Evolutionary conservation across 2,329 filamentous ascomycete genomes (phyloP), one percentile per base, ranked within the genome.

Genomic region (Leptodontidium sp.): DNA sequence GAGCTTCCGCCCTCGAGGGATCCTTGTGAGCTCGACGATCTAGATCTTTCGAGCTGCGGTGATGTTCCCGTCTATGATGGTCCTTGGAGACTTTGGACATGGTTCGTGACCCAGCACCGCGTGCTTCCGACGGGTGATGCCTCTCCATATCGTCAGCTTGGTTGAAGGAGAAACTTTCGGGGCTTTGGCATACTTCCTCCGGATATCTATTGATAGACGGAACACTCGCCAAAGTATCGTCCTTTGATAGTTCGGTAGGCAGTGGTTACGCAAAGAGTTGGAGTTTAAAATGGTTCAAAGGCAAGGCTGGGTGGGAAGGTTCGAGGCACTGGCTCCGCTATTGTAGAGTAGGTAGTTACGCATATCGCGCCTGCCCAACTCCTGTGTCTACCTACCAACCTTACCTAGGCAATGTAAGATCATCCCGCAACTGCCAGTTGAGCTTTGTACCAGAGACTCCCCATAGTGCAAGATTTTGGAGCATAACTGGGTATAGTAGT

Each of bases 41-140:
- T 47, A 12, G 55, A 26, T 67, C 11, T n/a, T 38, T 29, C 58
- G 38, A 47, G 11, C 32, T 50, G 24, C 26, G 58, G 14, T 14
- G 40, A 35, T 57, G 65, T 26, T 66, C 52, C 53, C 57, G 52
- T 45, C 66, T n/a, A 47, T 58, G 61, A 64, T 59, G 29, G 21
- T 64, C 17, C 29, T 58, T 64, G 14, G 61, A 45, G 24, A 12
- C 32, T 66, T 40, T 43, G 32, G 55, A 52, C 55, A 40, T 64
- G 26, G 12, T 14, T 61, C 32, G 45, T 15, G 24, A 21, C 17
- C 32, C 58, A 11, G 32, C n/a, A 29, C 15, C 47, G 32, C 7
- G n/a, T 43, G 9, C 32, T 52, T 53, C n/a, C 50, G 29, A 21
- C 45, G 35, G 53, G 14, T 40, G 15, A 24, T 47, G 32, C 38